These are phyloP conservation scores for Astrothelium subdiscretum DNA, from an alignment of 495 filamentous ascomycete genomes.

Conservation along the genomic window DNA sequence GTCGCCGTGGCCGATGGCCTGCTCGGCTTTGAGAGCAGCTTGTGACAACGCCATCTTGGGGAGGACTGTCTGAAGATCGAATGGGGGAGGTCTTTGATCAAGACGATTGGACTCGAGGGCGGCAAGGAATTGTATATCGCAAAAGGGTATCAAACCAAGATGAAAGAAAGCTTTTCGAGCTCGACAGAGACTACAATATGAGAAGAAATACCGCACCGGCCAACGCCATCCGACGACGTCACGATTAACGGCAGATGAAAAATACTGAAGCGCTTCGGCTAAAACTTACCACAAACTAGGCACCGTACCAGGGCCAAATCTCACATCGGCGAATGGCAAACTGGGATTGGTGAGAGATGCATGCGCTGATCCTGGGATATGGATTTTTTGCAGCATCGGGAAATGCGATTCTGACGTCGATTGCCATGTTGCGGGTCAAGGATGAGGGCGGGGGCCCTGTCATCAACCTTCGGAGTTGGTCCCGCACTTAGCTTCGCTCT, in stretches of 20 bases:
- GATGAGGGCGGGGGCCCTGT: neutral
- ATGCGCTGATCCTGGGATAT: neutral
- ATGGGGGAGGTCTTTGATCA: neutral
- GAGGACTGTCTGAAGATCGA: neutral
- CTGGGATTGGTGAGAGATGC: neutral
- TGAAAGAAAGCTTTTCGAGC: neutral
- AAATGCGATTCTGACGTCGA: neutral
- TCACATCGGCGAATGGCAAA: neutral
- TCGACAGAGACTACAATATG: neutral
- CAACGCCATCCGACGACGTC: neutral
- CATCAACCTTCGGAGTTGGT: neutral
- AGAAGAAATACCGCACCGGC: neutral
- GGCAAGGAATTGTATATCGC: too few relatives aligned
- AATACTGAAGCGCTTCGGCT: neutral
- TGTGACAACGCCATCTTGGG: slow-evolving; percentile 45
- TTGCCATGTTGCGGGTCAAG: neutral
- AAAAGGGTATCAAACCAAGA: neutral
- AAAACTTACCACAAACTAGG: neutral
- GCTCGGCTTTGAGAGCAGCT: slow-evolving; percentile 52
- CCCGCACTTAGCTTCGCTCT: neutral
- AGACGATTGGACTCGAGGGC: too few relatives aligned
- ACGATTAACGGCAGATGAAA: slow-evolving; percentile 1
- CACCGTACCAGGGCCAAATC: neutral
- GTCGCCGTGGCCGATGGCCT: slow-evolving; percentile 51
- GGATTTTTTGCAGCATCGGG: neutral